Percentiles rank a stretch among this genome's conserved stretches.
phyloP scores from a whole-genome alignment of 2,329 filamentous ascomycete species.

The Ceratocystis eucalypticola region DNA sequence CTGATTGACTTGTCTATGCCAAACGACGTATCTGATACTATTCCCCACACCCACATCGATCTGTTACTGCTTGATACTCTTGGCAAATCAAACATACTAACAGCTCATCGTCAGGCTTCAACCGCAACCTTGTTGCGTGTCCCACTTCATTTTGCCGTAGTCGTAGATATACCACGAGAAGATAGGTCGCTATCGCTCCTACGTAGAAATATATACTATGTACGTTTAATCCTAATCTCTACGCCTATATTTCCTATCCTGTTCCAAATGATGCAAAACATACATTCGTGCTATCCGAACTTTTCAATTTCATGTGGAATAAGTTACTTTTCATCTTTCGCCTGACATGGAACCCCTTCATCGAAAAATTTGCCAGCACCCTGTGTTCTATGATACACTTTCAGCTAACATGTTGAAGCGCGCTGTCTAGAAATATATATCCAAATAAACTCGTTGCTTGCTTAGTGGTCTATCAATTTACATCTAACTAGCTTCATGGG shows the following conservation, averaged over 20 bases:
- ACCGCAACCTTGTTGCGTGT: too few relatives aligned
- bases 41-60: not conserved
- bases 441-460: conserved; percentile 22
- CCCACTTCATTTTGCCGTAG: not conserved
- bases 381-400: too few relatives aligned
- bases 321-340: conserved; percentile 20
- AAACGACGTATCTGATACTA: conserved; percentile 28
- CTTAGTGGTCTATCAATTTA: not conserved
- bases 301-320: conserved; percentile 16
- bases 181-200: not conserved
- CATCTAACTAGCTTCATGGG: not conserved
- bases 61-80: conserved; percentile 1
- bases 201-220: conserved; percentile 9
- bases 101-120: not conserved
- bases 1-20: conserved; percentile 42
- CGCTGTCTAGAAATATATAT: conserved; percentile 14
- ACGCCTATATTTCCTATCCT: not conserved
- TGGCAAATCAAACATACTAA: conserved; percentile 7
- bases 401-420: not conserved
- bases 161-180: not conserved
- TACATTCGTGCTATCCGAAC: conserved; percentile 18
- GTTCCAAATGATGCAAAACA: conserved; percentile 18
- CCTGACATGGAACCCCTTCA: conserved; percentile 12
- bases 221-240: conserved; percentile 7
- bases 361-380: not conserved